Conservation (phyloP, 176 grass and related monocot genomes). For the Bromus sterilis region DNA sequence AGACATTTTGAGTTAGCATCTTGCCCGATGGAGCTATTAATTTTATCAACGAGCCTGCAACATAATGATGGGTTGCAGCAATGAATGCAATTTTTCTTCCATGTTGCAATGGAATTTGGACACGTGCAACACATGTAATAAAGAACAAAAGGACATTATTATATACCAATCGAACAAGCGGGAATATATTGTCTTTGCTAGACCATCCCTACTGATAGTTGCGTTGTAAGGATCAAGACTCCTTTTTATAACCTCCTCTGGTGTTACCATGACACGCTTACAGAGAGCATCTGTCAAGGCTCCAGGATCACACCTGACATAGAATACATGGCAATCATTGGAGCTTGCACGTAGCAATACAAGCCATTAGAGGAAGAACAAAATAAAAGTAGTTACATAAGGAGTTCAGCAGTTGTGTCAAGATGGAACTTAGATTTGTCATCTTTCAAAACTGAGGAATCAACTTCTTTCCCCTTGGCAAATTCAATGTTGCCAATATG, state of each 20-base stretch:
- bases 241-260: conserved; percentile 98
- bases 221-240: conserved; percentile 90
- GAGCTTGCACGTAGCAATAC: neutral
- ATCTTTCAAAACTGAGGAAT: conserved; percentile 94
- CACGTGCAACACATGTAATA: conserved; percentile 8
- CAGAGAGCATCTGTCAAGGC: conserved; percentile 89
- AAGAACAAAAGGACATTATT: conserved; percentile 18
- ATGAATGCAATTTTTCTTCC: neutral
- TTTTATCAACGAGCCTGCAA: conserved; percentile 94
- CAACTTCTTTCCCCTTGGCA: conserved; percentile 87
- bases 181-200: conserved; percentile 97
- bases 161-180: conserved; percentile 98
- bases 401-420: conserved; percentile 85
- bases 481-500: conserved; percentile 97
- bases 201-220: conserved; percentile 91
- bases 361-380: conserved; percentile 15
- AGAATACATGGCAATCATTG: conserved; percentile 25
- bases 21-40: conserved; percentile 96
- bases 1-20: conserved; percentile 84
- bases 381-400: conserved; percentile 60
- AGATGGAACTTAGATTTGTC: conserved; percentile 99
- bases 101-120: conserved; percentile 1
- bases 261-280: conserved; percentile 96
- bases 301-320: conserved; percentile 80
- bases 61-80: conserved; percentile 1